Base-by-base conservation (phyloP, 805 yeast species). In the Pichia phayaonensis region DNA sequence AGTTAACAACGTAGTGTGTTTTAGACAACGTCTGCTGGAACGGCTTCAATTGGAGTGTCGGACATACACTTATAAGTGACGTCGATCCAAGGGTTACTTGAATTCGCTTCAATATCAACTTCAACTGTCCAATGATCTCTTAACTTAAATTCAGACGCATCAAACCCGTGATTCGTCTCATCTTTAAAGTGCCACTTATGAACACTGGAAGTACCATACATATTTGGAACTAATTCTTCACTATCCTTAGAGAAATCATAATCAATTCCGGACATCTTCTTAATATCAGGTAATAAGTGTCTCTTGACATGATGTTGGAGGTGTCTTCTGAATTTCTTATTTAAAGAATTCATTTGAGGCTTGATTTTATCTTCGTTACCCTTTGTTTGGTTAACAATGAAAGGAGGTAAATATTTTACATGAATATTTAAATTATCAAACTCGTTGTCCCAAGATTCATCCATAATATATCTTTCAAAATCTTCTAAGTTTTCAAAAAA, bases 361-460 rank as follows among this genome's bases (percentile, higher is more conserved):
- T 84, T 83, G 54, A 84, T 77, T 62, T 81, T 83, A 48, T 84
- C 90, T 52, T 81, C 79, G 60, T 84, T 81, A 51, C 81, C 79
- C 56, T 82, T 86, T 54, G 82, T 76, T 51, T 80, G 84, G 55
- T 77, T 76, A 64, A 83, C 56, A 45, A 85, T 77, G 62, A 85
- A 85, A 46, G 92, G 92, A 21, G 94, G 94, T 60, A 79, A 73
- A 66, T 85, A 85, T 46, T 72, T 72, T 53, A 84, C 70, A 54
- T 78, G 82, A 38, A 86, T 86, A 61, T 83, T 85, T 56, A 82
- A 69, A 59, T 81, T 76, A 61, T 81, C 86, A 57, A 77, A 81
- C 53, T 85, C 90, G 54, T 84, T 81, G 64, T 84, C 90, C 76
- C 86, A 83, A 3, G 85, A 79, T 61, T 84, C 90, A 62, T 82